phyloP scores from a whole-genome alignment of 129 eudicot species.

The Lonicera japonica region DNA sequence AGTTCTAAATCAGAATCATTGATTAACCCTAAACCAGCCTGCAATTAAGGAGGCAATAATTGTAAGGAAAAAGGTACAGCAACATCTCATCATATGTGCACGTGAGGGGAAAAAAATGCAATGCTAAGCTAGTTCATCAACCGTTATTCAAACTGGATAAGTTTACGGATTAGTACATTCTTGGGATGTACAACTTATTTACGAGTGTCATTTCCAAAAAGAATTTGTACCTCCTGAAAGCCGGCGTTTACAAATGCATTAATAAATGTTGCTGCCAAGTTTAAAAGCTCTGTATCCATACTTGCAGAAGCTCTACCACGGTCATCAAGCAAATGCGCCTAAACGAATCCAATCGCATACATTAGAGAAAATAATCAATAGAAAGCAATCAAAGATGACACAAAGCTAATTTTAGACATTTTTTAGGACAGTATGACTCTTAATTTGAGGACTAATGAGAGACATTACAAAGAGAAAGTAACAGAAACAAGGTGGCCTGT shows the following conservation, averaged over 20 bases:
- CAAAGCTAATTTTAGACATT: too few relatives aligned
- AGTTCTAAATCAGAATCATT: too few relatives aligned
- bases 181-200: too few relatives aligned
- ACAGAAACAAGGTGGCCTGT: too few relatives aligned
- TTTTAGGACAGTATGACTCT: too few relatives aligned
- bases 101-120: not conserved
- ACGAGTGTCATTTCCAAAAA: too few relatives aligned
- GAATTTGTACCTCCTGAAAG: slow-evolving; percentile 38
- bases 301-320: slow-evolving; percentile 47
- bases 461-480: too few relatives aligned
- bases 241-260: slow-evolving; percentile 65
- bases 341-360: not conserved
- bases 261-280: slow-evolving; percentile 53
- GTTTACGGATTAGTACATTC: too few relatives aligned
- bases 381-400: too few relatives aligned
- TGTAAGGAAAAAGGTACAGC: not conserved
- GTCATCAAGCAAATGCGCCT: slow-evolving; percentile 54
- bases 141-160: too few relatives aligned
- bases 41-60: not conserved
- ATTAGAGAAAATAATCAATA: not conserved
- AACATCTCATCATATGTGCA: not conserved
- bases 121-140: too few relatives aligned
- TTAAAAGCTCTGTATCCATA: slow-evolving; percentile 49
- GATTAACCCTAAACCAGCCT: slow-evolving; percentile 48
- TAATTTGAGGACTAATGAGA: too few relatives aligned